Base-by-base conservation (phyloP, 2,329 filamentous ascomycete genomes). In the Fusarium sp. region DNA sequence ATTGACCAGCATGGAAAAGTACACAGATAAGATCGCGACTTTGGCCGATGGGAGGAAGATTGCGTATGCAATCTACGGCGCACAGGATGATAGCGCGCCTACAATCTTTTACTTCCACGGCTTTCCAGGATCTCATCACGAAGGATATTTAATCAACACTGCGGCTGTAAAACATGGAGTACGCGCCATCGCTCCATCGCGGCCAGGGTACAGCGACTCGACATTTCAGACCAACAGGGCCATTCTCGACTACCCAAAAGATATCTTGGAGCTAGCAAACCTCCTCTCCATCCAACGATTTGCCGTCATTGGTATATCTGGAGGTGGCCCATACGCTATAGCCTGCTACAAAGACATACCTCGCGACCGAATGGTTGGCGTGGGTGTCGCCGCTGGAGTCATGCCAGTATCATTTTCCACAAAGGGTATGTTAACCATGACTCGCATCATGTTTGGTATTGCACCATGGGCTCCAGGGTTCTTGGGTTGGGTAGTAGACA, bases 51-150 rank as follows among this genome's bases (percentile, higher is more conserved):
- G 56, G 2, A 44, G 61, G n/a, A 47, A 50, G 0, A 14, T 64
- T 6, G 36, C 56, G 2, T 64, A 65, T n/a, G 37, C 61, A 2
- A 47, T 62, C 0, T 65, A 62, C 14, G 61, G 61, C 21, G 8
- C 14, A 1, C 51, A 65, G 19, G 35, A 50, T 10, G 10, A 32
- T 2, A 9, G 45, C 15, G 41, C 61, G 13, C 56, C 56, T 1
- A 65, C 61, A 2, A 6, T 21, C 1, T 62, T 64, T 8, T 53
- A 64, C 38, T 46, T 65, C 4, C 61, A 64, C 9, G 61, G 61
- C 0, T 64, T 57, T 4, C 61, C 61, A 2, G 61, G 61, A 1
- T 57, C 61, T 48, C 61, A 64, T 9, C 56, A 64, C 13, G 61
- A 64, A 25, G 61, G 19, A 6, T 57, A 48, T 14, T 3, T 44